phyloP scores from a whole-genome alignment of 2,329 filamentous ascomycete species.

The Ceratocystis destructans region DNA sequence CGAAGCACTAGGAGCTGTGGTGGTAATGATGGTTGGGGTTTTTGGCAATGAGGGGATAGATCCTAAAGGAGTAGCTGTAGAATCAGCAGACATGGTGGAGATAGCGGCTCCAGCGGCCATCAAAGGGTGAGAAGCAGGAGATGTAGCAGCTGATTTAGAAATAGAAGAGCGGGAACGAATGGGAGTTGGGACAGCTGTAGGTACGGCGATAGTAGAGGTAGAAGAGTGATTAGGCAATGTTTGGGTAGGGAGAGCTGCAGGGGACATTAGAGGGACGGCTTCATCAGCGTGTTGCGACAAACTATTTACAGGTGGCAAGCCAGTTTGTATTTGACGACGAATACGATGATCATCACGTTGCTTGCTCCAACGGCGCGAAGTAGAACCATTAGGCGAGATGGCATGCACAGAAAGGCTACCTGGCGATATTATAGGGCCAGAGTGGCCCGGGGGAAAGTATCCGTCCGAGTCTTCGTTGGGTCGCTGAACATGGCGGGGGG shows the following conservation, averaged over 20 bases:
- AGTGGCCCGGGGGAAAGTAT: slow-evolving; percentile 14
- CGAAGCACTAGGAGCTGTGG: slow-evolving; percentile 6
- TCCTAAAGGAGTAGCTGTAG: slow-evolving; percentile 27
- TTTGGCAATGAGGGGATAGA: not conserved
- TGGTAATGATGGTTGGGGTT: not conserved
- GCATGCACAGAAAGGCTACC: slow-evolving; percentile 24
- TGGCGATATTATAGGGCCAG: slow-evolving; percentile 20
- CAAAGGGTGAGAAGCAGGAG: not conserved
- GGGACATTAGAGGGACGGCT: not conserved
- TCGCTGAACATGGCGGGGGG: slow-evolving; percentile 36
- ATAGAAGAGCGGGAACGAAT: not conserved
- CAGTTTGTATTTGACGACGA: not conserved
- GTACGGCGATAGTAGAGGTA: not conserved
- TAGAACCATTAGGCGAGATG: slow-evolving; percentile 28
- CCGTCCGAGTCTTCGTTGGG: slow-evolving; percentile 24
- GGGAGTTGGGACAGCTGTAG: not conserved
- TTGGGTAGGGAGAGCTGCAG: not conserved
- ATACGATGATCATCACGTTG: not conserved
- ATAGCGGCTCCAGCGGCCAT: not conserved
- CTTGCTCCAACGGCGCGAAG: not conserved
- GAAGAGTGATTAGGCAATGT: not conserved
- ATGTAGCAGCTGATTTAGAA: not conserved
- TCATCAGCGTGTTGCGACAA: not conserved
- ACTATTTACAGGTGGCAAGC: slow-evolving; percentile 27
- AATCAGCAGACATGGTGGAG: not conserved